Evolutionary conservation across 2,329 filamentous ascomycete species (phyloP), one percentile per base, ranked within the genome.

Genomic region (Gnomoniopsis sp.): DNA sequence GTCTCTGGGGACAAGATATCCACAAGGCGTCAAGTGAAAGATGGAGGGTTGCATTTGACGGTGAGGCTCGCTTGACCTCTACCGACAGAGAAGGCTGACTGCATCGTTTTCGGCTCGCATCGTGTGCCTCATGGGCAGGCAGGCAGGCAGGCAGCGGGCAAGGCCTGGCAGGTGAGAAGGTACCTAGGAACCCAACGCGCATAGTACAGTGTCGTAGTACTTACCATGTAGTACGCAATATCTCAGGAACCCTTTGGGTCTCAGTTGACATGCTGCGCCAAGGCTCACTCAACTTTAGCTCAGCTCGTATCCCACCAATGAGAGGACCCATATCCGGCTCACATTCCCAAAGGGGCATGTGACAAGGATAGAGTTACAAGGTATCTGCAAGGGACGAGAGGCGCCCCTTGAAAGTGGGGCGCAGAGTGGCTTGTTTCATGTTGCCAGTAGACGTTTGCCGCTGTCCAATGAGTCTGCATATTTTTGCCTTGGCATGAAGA

Each of bases 381-480:
- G 26, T 1, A n/a, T 26, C 21, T 26, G 36, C 44, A n/a, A 44
- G 51, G 51, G 21, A 41, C 10, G 36, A 34, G 41, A 22, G 21
- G 19, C 48, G n/a, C 38, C 51, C 51, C 51, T 43, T 53, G 51
- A 46, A 30, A 21, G 51, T 33, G 41, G 26, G 51, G 50, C 12
- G 26, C 34, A 43, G 50, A 12, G 10, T 53, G 51, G 51, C 26
- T 53, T 53, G 51, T 53, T 53, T 53, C 51, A 53, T 46, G 38
- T 44, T 30, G 23, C 51, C 26, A n/a, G 23, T 43, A 23, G 19
- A 26, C 38, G 51, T 43, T 4, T 23, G 41, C 51, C 46, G 51
- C 23, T 43, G 46, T 53, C 51, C 51, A 53, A 53, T 53, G 41
- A 47, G 30, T 21, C 23, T 19, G 26, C 23, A 34, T 23, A 14